Conservation (phyloP, 31 red algal genomes). For the Bonnemaisonia californica region DNA sequence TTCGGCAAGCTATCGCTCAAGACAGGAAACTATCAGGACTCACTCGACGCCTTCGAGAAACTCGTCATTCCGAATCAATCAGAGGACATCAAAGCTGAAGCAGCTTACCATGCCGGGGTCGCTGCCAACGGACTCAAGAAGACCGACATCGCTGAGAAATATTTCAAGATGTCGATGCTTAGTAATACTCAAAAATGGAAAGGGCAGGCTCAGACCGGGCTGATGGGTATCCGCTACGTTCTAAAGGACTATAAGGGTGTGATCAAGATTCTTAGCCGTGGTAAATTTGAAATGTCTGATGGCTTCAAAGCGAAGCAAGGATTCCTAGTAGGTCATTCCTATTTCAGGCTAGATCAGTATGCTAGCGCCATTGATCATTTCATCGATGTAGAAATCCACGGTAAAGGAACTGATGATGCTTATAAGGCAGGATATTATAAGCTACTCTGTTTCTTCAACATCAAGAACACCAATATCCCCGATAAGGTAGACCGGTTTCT, state of each 20-base stretch:
- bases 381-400: background rate
- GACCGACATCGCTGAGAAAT: conserved; percentile 16
- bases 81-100: conserved; percentile 20
- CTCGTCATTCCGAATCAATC: background rate
- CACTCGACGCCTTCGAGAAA: conserved; percentile 3
- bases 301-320: background rate
- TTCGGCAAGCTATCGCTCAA: background rate
- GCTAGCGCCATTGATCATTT: background rate
- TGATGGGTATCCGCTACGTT: conserved; percentile 10
- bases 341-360: background rate
- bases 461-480: conserved; percentile 4
- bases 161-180: background rate
- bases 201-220: conserved; percentile 8
- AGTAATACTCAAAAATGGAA: background rate
- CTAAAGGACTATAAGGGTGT: background rate
- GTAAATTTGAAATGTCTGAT: background rate
- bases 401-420: background rate
- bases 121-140: conserved; percentile 7
- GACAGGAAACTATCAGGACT: background rate
- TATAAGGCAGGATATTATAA: background rate
- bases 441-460: background rate
- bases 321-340: background rate
- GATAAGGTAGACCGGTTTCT: conserved; percentile 10
- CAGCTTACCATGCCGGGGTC: background rate
- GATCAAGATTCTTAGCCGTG: background rate